Evolutionary conservation across 176 grass and related monocot species (phyloP).

Genomic region (Triticum monococcum): DNA sequence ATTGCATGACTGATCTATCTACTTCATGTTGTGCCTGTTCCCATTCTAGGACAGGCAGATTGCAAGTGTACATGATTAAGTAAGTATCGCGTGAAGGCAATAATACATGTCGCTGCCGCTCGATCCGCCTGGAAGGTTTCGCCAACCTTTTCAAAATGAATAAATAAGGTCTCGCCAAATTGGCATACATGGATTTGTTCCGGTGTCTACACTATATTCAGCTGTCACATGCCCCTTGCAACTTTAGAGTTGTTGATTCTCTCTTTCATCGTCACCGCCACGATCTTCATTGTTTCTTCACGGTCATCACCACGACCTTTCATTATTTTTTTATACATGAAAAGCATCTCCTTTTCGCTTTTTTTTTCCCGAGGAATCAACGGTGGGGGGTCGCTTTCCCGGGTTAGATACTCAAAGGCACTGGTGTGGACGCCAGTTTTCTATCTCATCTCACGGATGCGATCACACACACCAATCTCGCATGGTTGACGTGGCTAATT

Average conservation of each 20-base stretch:
- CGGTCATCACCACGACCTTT: neutral
- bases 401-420: neutral
- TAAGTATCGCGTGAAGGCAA: neutral
- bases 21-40: neutral
- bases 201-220: neutral
- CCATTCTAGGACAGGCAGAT: neutral
- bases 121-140: conserved; percentile 10
- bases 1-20: neutral
- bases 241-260: neutral
- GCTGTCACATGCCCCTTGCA: neutral
- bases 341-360: neutral
- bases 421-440: neutral
- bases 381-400: neutral
- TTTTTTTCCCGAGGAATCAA: neutral
- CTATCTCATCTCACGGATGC: neutral
- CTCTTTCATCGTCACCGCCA: conserved; percentile 17
- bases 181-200: neutral
- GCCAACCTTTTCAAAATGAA: neutral
- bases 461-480: neutral
- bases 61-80: neutral
- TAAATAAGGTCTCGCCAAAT: neutral
- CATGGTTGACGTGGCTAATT: neutral
- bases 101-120: neutral
- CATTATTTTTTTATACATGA: neutral
- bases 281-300: neutral